Evolutionary conservation across 768 basidiomycete species (phyloP), one percentile per base, ranked within the genome.

Genomic region (Lactifluus subvellereus): DNA sequence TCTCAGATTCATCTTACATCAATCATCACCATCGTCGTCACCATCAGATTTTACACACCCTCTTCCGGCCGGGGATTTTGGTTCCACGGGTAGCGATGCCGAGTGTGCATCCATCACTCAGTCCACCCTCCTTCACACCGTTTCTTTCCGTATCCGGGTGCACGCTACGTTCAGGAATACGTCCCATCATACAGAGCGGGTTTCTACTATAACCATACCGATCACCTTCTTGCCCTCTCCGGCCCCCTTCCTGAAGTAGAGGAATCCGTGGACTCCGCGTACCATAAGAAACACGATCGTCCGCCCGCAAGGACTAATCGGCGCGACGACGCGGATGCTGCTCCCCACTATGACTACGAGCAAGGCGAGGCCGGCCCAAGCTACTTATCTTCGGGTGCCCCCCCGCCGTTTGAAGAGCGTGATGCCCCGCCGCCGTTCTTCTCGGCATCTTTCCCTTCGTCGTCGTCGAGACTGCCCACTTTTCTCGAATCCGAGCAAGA

Each of bases 221-320:
- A 73, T 94, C 64, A 78, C 79, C 48, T 83, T 93, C 48, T 78
- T 91, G 53, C 85, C 91, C 27, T 84, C 87, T 2, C 80, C 86
- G 16, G 89, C 91, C 0, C 87, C n/a, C 81, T 90, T 22, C 89
- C 88, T 6, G 85, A 91, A 71, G 83, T 89, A 4, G 86, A 87
- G n/a, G 80, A 78, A 59, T 82, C 83, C 57, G 74, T 90, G 22
- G 89, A 89, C 64, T 80, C 79, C 35, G 89, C 88, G 7, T 94
- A 94, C 73, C 85, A 83, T 69, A 94, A 94, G 78, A 94, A 94
- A 72, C 91, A 93, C 68, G 91, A 94, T 69, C 81, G 82, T 2
- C 91, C 91, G 7, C 91, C 91, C 2, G 72, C 79, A 3, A 83
- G 77, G 69, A 94, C 91, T 0, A 80, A 84, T 42, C 78, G 91